Base-by-base conservation (phyloP, 2,329 filamentous ascomycete species). In the Fusarium sulawesiense region DNA sequence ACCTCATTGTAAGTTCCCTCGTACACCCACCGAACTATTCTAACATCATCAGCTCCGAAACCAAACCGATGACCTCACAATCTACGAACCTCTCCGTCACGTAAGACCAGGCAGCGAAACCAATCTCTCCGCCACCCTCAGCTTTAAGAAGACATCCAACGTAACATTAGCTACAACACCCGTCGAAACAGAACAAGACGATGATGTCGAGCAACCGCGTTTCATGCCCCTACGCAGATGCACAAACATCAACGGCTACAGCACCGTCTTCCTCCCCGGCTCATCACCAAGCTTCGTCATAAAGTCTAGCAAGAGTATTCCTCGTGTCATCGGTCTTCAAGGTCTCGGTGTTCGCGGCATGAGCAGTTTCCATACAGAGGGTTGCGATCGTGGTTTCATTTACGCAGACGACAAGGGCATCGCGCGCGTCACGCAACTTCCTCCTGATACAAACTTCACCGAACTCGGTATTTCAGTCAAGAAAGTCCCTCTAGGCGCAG, bases 231-330 rank as follows among this genome's bases (percentile, higher is more conserved):
- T 94, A 41, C 83, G 87, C 3, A 80, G 83, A 2, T 86, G 91
- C 45, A 75, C 83, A 58, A 90, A 93, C 60, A 77, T 98, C n/a
- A 88, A 87, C 30, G 93, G 93, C 5, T 94, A 94, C 78, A 91
- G 89, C 75, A 88, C 92, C 2, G 90, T 98, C 2, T 96, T 97
- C 76, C 85, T 98, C 51, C 90, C 93, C 1, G 94, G 95, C 0
- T 80, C 86, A 6, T 93, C 93, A 1, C 92, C 95, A 1, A 91
- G 89, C 61, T 94, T 98, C 77, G 82, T 99, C 46, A 78, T 98
- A 45, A 97, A 93, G 75, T 93, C 93, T 49, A 88, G 93, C 37
- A 92, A 93, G 70, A 94, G 91, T 54, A 80, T 86, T 7, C 94
- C 95, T 0, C 90, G 89, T 70, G 87, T 97, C 16, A 80, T 97